These are phyloP conservation scores for Amanita fuliginea DNA, from an alignment of 768 basidiomycete genomes.

Conservation along the genomic window DNA sequence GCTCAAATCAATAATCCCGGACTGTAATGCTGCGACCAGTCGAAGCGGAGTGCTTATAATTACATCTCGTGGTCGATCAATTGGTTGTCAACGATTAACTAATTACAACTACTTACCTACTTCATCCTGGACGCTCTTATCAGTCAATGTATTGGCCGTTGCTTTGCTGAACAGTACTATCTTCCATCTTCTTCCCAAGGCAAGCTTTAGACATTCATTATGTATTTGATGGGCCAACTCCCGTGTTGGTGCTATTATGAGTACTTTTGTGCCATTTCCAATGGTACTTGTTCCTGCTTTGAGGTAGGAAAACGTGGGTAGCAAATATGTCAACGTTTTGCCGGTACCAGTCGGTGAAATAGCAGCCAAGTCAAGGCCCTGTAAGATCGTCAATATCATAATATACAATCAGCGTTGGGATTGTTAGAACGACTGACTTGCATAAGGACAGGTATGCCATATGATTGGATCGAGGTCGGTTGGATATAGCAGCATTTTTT, in stretches of 20 bases:
- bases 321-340: slow-evolving; percentile 87
- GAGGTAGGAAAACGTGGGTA: slow-evolving; percentile 65
- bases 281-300: slow-evolving; percentile 32
- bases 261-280: slow-evolving; percentile 57
- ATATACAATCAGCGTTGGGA: background rate
- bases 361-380: slow-evolving; percentile 83
- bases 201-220: slow-evolving; percentile 79
- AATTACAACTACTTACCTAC: slow-evolving; percentile 39
- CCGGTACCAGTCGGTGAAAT: slow-evolving; percentile 97
- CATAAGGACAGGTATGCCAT: slow-evolving; percentile 70
- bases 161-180: slow-evolving; percentile 81
- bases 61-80: slow-evolving; percentile 43
- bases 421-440: slow-evolving; percentile 36
- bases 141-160: slow-evolving; percentile 71
- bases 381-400: slow-evolving; percentile 3
- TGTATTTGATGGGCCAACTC: slow-evolving; percentile 95
- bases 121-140: slow-evolving; percentile 64
- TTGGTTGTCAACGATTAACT: slow-evolving; percentile 5
- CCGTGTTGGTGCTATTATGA: slow-evolving; percentile 85
- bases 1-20: slow-evolving; percentile 50
- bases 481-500: slow-evolving; percentile 41
- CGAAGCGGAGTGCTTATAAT: slow-evolving; percentile 90
- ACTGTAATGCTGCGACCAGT: slow-evolving; percentile 69
- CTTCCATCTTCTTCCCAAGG: slow-evolving; percentile 75
- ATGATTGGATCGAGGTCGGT: slow-evolving; percentile 77